Evolutionary conservation across 495 filamentous ascomycete species (phyloP).

Genomic region (Evernia prunastri): DNA sequence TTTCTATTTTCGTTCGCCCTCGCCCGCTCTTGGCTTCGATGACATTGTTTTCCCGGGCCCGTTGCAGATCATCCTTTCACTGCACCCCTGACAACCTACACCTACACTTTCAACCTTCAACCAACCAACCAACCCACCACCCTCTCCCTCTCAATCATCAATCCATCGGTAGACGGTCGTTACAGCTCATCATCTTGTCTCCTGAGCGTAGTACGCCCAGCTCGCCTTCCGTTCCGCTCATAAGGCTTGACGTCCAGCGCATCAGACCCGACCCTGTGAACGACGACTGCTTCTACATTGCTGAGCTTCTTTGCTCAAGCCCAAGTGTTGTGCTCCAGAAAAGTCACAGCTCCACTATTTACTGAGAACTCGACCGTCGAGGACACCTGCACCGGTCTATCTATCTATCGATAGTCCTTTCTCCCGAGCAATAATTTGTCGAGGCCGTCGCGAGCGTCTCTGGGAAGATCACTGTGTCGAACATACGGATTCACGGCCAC

Average conservation of each 20-base stretch:
- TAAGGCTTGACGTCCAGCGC: neutral
- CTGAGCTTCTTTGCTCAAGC: neutral
- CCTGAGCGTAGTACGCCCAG: neutral
- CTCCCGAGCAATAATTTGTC: neutral
- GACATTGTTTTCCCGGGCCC: neutral
- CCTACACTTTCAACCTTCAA: neutral
- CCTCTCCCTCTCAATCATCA: neutral
- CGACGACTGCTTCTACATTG: neutral
- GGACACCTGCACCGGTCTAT: neutral
- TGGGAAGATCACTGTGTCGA: neutral
- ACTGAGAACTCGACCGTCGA: neutral
- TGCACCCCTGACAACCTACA: neutral
- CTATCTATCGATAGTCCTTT: neutral
- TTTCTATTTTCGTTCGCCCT: neutral
- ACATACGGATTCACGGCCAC: neutral
- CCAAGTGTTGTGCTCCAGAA: neutral
- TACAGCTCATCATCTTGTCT: neutral
- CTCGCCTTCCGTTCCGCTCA: neutral
- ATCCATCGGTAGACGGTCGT: neutral
- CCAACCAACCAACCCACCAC: neutral
- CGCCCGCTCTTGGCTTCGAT: neutral
- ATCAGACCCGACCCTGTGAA: neutral
- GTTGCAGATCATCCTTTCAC: neutral
- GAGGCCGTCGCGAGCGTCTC: neutral
- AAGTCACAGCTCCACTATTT: neutral